Percentiles rank a stretch among this genome's conserved stretches.
phyloP scores from a whole-genome alignment of 2,329 filamentous ascomycete species.

The Thermochaetoides dissita region DNA sequence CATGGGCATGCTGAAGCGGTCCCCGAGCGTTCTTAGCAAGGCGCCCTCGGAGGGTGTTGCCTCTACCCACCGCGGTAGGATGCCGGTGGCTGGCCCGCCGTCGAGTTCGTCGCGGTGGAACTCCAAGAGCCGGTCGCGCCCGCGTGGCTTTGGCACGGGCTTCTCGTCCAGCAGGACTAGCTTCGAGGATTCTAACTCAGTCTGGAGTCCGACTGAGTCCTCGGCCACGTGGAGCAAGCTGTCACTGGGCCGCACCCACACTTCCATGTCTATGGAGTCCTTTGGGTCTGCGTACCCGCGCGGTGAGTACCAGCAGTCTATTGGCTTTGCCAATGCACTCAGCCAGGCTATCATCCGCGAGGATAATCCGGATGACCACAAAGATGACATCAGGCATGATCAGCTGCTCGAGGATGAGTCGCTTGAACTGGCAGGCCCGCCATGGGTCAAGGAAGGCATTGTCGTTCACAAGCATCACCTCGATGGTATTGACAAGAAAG shows the following conservation, averaged over 20 bases:
- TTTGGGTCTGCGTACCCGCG: constrained; percentile 63
- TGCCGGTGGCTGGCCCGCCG: constrained; percentile 40
- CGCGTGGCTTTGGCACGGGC: constrained; percentile 60
- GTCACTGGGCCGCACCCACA: constrained; percentile 79
- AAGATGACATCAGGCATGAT: constrained; percentile 45
- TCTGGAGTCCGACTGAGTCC: constrained; percentile 73
- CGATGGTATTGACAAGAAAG: constrained; percentile 77
- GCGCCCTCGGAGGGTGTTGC: constrained; percentile 69
- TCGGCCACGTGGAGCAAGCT: constrained; percentile 96
- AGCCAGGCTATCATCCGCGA: constrained; percentile 95
- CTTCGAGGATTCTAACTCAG: constrained; percentile 75
- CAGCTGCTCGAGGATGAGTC: constrained; percentile 83
- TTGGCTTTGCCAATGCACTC: constrained; percentile 91
- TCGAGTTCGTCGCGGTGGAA: constrained; percentile 56
- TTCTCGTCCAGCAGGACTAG: constrained; percentile 87
- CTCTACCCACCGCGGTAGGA: constrained; percentile 52
- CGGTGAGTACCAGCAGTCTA: constrained; percentile 84
- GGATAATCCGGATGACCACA: constrained; percentile 41
- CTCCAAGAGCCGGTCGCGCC: constrained; percentile 73
- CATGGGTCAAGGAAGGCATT: constrained; percentile 95
- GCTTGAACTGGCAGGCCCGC: constrained; percentile 80
- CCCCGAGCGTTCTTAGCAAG: constrained; percentile 84
- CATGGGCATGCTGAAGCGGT: constrained; percentile 65
- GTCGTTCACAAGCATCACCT: constrained; percentile 94
- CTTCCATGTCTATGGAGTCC: constrained; percentile 84